Conservation (phyloP, 2,329 filamentous ascomycete species). For the Madurella mycetomatis region DNA sequence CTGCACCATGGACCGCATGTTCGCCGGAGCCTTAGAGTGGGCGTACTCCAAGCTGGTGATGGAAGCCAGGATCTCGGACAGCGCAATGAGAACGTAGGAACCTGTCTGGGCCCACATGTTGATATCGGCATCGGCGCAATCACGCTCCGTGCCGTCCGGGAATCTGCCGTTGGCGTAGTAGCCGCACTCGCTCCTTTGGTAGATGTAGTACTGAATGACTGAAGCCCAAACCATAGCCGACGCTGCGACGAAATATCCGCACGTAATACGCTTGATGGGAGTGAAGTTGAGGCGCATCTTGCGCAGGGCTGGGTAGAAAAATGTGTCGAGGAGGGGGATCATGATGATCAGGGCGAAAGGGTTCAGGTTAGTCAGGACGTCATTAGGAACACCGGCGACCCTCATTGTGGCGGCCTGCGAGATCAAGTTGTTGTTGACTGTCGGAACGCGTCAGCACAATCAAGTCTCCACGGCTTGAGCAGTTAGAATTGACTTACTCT, state of each 20-base stretch:
- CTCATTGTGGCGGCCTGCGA: slow-evolving; percentile 63
- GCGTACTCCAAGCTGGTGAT: slow-evolving; percentile 66
- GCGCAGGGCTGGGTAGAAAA: slow-evolving; percentile 65
- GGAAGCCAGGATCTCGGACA: slow-evolving; percentile 47
- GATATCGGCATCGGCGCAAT: slow-evolving; percentile 47
- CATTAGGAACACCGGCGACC: slow-evolving; percentile 69
- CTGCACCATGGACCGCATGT: slow-evolving; percentile 71
- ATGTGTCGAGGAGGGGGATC: slow-evolving; percentile 64
- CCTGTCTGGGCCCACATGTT: slow-evolving; percentile 59
- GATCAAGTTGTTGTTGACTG: slow-evolving; percentile 54
- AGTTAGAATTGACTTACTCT: slow-evolving; percentile 29
- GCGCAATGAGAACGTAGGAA: slow-evolving; percentile 45
- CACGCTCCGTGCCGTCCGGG: slow-evolving; percentile 39
- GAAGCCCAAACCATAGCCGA: slow-evolving; percentile 55
- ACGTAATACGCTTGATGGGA: slow-evolving; percentile 70
- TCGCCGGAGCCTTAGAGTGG: slow-evolving; percentile 69
- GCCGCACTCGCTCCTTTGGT: slow-evolving; percentile 59
- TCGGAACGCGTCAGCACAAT: not conserved
- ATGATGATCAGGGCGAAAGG: slow-evolving; percentile 70
- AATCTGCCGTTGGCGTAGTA: slow-evolving; percentile 30
- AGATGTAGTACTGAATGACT: slow-evolving; percentile 57
- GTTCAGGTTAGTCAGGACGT: slow-evolving; percentile 70
- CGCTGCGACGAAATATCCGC: slow-evolving; percentile 62
- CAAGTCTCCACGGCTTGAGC: too few species aligned
- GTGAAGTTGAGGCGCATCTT: slow-evolving; percentile 62